phyloP scores from a whole-genome alignment of 1,284 basidiomycete genomes.

The Papiliotrema laurentii region DNA sequence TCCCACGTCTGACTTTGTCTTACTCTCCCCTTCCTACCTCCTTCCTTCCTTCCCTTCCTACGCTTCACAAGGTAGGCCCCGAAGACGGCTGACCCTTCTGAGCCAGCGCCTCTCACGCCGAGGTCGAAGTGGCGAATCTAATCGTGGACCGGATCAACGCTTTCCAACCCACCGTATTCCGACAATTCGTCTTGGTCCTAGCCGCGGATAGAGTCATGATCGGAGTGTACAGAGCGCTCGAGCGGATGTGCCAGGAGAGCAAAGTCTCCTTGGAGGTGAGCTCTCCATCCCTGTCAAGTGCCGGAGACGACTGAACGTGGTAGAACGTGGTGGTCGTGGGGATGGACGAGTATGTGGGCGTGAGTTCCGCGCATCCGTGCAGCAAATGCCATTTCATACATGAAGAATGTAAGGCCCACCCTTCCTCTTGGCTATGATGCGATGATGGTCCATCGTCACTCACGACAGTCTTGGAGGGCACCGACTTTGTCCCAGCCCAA shows the following conservation, averaged over 20 bases:
- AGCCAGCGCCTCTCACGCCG: too few species aligned
- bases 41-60: too few species aligned
- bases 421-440: not conserved
- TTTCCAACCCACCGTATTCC: slow-evolving; percentile 64
- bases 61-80: too few species aligned
- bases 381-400: slow-evolving; percentile 80
- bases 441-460: not conserved
- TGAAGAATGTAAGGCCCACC: slow-evolving; percentile 23
- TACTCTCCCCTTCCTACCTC: too few species aligned
- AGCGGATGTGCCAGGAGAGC: slow-evolving; percentile 65
- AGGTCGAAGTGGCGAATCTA: slow-evolving; percentile 60
- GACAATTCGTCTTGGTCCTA: slow-evolving; percentile 75
- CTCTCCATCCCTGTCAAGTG: not conserved
- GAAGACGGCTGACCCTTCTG: too few species aligned
- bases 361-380: slow-evolving; percentile 68
- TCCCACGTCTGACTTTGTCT: too few species aligned
- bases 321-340: slow-evolving; percentile 53
- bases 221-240: slow-evolving; percentile 73
- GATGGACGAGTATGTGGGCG: slow-evolving; percentile 84
- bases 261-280: slow-evolving; percentile 61
- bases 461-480: slow-evolving; percentile 14
- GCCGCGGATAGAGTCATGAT: slow-evolving; percentile 80
- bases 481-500: slow-evolving; percentile 15
- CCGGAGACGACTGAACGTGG: not conserved
- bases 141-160: slow-evolving; percentile 67